Base-by-base conservation (phyloP, 352 stramenopile species). In the Globisporangium sylvaticum region DNA sequence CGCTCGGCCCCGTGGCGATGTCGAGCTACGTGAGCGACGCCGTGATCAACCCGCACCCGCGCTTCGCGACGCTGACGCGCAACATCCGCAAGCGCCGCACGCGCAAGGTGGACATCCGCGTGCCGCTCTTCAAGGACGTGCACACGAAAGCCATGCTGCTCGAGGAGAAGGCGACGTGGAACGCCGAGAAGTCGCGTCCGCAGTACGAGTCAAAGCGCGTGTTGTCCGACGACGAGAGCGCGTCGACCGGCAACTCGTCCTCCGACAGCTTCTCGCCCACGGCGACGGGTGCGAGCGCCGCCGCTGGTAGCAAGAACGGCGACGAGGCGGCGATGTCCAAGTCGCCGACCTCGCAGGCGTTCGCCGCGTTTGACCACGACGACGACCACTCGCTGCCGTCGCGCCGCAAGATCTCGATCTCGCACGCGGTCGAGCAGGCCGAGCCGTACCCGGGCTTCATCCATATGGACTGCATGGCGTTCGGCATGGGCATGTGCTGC, bases 401-500 rank as follows among this genome's bases (percentile, higher is more conserved):
- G 83, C 70, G 81, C 67, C 66, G 80, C 81, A 83, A 83, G 79
- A 75, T 84, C 87, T 79, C 83, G 75, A 70, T 90, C 76, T 60
- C 80, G 65, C 72, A 96, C 70, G 57, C 79, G 58, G 67, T 84
- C 75, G 71, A 92, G 86, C 83, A 85, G 69, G 73, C 77, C 18
- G 88, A 96, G 75, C 87, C 88, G 64, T 88, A 92, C 69, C 85
- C 86, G 20, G 88, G 87, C 18, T 92, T 94, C 65, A 94, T 99
- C 76, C 95, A 99, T 79, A 99, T 99, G 98, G 98, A 99, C 81
- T 96, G 94, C 57, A 99, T 99, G 98, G 98, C 96, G 15, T 99
- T 99, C 80, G 98, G 98, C n/a, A 99, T 99, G 98, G 98, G 98
- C 50, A 99, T 98, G 83, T 99, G 98, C 83, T 99, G 98, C 72